Base-by-base conservation (phyloP, 495 filamentous ascomycete species). In the Achaetomiella virescens region DNA sequence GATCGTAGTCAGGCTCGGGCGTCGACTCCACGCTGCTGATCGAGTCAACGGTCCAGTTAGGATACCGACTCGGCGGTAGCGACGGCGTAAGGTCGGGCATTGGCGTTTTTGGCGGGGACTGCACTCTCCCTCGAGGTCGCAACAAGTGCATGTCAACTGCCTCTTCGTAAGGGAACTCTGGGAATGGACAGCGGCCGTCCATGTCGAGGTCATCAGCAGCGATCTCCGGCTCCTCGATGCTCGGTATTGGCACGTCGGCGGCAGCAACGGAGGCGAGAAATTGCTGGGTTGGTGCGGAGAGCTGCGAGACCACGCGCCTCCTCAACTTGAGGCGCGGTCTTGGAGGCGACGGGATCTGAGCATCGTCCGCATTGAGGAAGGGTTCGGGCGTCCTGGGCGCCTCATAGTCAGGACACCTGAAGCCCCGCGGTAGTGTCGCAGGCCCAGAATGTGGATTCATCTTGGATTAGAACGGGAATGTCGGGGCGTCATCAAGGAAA, bases 181-280 rank as follows among this genome's bases (percentile, higher is more conserved):
- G 62, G 38, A 71, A 62, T 9, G 64, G 53, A 33, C 61, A 45
- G 12, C 48, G 43, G 8, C 54, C 54, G 35, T 56, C 48, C 68
- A 72, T 77, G 29, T 71, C 68, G 25, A 59, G 64, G 57, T 74
- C 75, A 36, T 65, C 54, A 20, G 62, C 24, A 12, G 58, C 61
- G 1, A 63, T 38, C 25, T 68, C 61, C 12, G 66, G 65, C 54
- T 72, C 65, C 61, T 81, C 78, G 24, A 82, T 79, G 54, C 77
- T 79, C 20, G 78, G 78, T 27, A 81, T 75, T 29, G 78, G 75
- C n/a, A 78, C 64, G 62, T 79, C 76, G 52, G 78, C 79, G 33
- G 79, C 78, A 41, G 76, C 79, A 36, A 82, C 78, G 3, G 78
- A 81, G 9, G 77, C 78, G 3, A 82, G 69, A 54, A 82, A 82